These are phyloP conservation scores for Physcomitrellopsis africana DNA, from an alignment of 225 moss, liverwort and hornwort genomes.

Conservation along the genomic window DNA sequence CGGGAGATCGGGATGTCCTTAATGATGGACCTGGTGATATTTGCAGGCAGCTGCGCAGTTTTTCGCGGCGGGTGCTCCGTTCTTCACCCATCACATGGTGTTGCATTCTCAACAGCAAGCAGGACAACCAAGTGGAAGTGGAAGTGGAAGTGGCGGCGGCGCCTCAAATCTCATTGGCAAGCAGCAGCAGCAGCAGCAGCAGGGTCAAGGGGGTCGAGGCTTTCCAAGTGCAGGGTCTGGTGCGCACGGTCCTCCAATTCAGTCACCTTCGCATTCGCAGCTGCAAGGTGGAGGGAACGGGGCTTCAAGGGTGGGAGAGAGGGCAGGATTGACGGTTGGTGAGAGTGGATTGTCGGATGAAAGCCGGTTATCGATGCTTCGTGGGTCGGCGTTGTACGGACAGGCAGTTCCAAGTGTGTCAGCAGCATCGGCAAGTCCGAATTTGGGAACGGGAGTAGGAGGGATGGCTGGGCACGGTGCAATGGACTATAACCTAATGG, in stretches of 20 bases:
- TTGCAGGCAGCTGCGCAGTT: constrained; percentile 79
- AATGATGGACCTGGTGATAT: no score
- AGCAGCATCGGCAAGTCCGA: background rate
- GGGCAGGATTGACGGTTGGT: constrained; percentile 50
- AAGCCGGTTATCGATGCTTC: constrained; percentile 43
- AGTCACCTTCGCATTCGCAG: constrained; percentile 50
- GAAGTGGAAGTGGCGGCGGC: constrained; percentile 35
- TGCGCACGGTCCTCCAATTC: constrained; percentile 47
- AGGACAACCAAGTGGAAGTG: constrained; percentile 46
- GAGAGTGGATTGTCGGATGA: constrained; percentile 39
- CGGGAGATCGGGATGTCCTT: no score
- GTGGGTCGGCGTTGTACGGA: constrained; percentile 28
- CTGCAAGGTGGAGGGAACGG: no score
- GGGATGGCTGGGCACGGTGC: constrained; percentile 22
- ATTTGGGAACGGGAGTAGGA: constrained; percentile 38
- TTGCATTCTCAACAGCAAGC: constrained; percentile 58
- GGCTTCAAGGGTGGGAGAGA: constrained; percentile 39
- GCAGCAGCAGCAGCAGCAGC: constrained; percentile 40
- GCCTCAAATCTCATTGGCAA: background rate
- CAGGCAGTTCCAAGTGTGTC: background rate
- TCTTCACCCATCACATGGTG: constrained; percentile 72
- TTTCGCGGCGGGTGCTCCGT: constrained; percentile 59
- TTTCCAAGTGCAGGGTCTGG: constrained; percentile 46
- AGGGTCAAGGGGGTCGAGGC: constrained; percentile 49
- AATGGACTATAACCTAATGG: constrained; percentile 58